phyloP scores from a whole-genome alignment of 805 yeast species.

The Sungouiella blattae region DNA sequence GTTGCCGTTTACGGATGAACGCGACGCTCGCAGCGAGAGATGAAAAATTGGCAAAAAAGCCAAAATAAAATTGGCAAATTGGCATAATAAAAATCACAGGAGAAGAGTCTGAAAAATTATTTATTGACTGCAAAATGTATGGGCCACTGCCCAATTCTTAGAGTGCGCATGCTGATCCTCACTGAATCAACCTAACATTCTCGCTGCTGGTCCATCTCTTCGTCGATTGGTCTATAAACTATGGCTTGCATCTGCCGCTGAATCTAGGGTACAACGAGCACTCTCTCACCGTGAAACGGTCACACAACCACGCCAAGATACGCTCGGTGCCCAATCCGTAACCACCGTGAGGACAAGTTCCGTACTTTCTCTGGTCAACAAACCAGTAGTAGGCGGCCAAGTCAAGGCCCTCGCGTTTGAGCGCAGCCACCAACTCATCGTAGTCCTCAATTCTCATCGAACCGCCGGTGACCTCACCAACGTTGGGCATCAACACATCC shows the following conservation, averaged over 20 bases:
- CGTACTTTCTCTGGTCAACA: conserved; percentile 91
- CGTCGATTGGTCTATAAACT: no score
- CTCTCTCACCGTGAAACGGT: conserved; percentile 97
- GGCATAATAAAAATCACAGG: no score
- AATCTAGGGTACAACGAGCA: conserved; percentile 97
- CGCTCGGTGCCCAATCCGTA: conserved; percentile 98
- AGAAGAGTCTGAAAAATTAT: no score
- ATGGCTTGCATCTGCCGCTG: conserved; percentile 97
- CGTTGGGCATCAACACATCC: conserved; percentile 98
- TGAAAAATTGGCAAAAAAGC: no score
- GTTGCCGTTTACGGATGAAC: no score
- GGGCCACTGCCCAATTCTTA: background rate
- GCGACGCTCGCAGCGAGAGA: no score
- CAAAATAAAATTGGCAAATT: no score
- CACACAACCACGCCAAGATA: conserved; percentile 96
- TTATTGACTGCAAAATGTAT: no score
- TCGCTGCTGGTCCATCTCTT: no score
- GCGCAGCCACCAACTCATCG: conserved; percentile 84
- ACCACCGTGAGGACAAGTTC: conserved; percentile 98
- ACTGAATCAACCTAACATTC: no score
- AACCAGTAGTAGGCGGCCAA: conserved; percentile 92
- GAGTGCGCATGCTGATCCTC: no score
- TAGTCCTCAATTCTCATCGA: conserved; percentile 90
- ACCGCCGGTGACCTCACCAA: conserved; percentile 98
- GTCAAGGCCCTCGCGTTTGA: conserved; percentile 88